A percentile compares a stretch with the other conserved stretches of the same genome.
Conservation (phyloP, 2,329 filamentous ascomycete species). For the Sporothrix mexicana region DNA sequence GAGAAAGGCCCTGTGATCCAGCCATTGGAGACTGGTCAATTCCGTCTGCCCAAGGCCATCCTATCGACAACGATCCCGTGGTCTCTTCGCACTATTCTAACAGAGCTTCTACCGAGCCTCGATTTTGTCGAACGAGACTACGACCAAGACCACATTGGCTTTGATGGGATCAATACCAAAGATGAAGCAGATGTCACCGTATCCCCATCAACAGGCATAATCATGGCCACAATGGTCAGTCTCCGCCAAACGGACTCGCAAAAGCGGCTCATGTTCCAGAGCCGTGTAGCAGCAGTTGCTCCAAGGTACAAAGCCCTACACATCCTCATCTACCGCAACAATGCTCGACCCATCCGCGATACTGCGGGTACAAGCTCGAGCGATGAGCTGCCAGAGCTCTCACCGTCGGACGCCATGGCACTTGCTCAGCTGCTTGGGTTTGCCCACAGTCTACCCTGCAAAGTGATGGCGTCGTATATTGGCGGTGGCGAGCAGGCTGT, state of each 20-base stretch:
- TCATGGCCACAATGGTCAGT: constrained; percentile 74
- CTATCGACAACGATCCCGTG: constrained; percentile 40
- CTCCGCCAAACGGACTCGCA: constrained; percentile 61
- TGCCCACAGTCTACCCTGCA: constrained; percentile 48
- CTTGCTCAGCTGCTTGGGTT: constrained; percentile 60
- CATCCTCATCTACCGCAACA: constrained; percentile 68
- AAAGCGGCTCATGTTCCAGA: constrained; percentile 10
- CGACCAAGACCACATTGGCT: not conserved
- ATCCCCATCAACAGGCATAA: constrained; percentile 70
- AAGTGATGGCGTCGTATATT: constrained; percentile 53
- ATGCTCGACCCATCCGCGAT: not conserved
- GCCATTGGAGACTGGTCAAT: not conserved
- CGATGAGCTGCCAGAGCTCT: constrained; percentile 46
- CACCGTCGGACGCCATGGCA: constrained; percentile 50
- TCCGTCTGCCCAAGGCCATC: constrained; percentile 38
- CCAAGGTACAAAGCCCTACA: constrained; percentile 69
- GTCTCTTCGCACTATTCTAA: constrained; percentile 35
- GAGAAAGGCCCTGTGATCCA: not conserved
- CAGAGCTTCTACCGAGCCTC: constrained; percentile 40
- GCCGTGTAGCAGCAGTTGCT: constrained; percentile 48
- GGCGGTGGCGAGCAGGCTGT: constrained; percentile 58
- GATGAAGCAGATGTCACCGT: constrained; percentile 70
- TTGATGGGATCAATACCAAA: not conserved
- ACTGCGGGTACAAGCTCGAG: constrained; percentile 40
- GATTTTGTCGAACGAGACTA: constrained; percentile 43